Conservation (phyloP, 345 rosid species). For the Lepidium africanum region DNA sequence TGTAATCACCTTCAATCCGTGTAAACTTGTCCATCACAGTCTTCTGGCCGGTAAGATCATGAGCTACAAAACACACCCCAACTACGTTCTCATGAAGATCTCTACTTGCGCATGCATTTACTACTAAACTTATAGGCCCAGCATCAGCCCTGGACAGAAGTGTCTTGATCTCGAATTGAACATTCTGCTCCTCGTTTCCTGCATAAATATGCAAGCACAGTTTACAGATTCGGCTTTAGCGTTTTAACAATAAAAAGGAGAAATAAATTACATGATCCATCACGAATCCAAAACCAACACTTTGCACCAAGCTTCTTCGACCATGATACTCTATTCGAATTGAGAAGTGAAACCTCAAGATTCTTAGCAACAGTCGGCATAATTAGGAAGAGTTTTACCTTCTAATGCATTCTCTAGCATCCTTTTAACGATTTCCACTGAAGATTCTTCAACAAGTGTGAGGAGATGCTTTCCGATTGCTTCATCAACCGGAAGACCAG, state of each 20-base stretch:
- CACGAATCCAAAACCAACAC: not conserved
- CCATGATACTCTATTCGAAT: not conserved
- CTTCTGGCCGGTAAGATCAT: constrained; percentile 92
- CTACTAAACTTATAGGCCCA: constrained; percentile 79
- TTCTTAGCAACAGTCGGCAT: not conserved
- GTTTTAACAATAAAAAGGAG: not conserved
- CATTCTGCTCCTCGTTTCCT: constrained; percentile 87
- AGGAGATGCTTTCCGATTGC: constrained; percentile 86
- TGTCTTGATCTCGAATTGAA: constrained; percentile 82
- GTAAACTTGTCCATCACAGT: constrained; percentile 94
- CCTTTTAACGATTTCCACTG: constrained; percentile 46
- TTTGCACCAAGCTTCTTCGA: not conserved
- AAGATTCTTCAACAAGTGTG: constrained; percentile 79
- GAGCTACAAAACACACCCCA: constrained; percentile 94
- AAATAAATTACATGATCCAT: not conserved
- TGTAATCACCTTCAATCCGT: constrained; percentile 94
- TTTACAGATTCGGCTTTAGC: not conserved
- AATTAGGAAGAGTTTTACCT: constrained; percentile 41
- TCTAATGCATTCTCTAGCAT: constrained; percentile 73
- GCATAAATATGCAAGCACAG: constrained; percentile 19
- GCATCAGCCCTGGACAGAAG: constrained; percentile 46
- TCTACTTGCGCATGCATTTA: constrained; percentile 87
- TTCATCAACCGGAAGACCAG: constrained; percentile 71
- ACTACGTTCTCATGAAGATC: constrained; percentile 75
- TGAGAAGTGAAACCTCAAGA: not conserved